phyloP scores from a whole-genome alignment of 2,329 filamentous ascomycete species.

The Tolypocladium endophyticum region DNA sequence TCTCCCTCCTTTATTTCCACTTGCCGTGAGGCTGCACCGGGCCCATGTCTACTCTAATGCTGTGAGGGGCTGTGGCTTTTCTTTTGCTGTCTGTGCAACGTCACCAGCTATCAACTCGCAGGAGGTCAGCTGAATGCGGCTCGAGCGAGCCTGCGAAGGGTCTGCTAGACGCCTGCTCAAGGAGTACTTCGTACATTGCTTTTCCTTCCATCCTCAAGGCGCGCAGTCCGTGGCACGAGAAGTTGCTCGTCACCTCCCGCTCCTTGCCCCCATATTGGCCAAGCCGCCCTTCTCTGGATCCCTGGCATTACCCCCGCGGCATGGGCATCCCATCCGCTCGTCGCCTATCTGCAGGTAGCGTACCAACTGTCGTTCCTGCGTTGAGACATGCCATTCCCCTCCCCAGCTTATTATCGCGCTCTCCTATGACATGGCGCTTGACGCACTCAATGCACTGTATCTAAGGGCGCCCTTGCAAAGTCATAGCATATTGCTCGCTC shows the following conservation, averaged over 20 bases:
- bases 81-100: background rate
- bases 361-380: constrained; percentile 19
- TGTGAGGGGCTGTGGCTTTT: background rate
- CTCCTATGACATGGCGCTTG: constrained; percentile 7
- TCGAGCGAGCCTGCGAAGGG: background rate
- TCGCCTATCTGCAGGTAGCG: background rate
- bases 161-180: background rate
- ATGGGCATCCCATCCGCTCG: background rate
- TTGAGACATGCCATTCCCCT: constrained; percentile 28
- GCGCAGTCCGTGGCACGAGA: background rate
- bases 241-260: background rate
- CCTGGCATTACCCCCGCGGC: background rate
- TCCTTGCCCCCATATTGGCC: background rate
- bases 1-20: background rate
- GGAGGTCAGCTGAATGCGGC: background rate
- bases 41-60: background rate
- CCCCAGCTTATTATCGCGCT: constrained; percentile 8
- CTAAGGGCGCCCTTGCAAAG: background rate
- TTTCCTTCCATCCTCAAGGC: background rate
- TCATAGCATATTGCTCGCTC: background rate
- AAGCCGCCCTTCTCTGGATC: background rate
- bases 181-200: background rate
- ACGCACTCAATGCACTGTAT: background rate
- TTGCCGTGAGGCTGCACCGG: background rate
- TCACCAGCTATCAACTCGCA: background rate